Percentiles rank a stretch among this genome's conserved stretches.
phyloP scores from a whole-genome alignment of 169 alveolate genomes.

The Condylostoma magnum region DNA sequence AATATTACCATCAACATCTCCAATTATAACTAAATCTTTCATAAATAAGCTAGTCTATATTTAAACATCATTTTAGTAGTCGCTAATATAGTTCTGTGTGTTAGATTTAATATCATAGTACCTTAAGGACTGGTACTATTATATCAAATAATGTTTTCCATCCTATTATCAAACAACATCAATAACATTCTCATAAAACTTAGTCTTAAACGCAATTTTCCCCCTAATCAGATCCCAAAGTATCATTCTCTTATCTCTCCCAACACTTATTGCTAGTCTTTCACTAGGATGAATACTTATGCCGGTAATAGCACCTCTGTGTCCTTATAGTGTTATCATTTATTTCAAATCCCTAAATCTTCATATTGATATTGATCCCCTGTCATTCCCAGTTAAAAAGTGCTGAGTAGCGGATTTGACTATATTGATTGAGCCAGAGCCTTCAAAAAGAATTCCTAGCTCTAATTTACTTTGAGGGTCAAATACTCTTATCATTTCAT shows the following conservation, averaged over 20 bases:
- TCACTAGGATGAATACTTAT: constrained; percentile 5
- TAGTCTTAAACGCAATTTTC: background rate
- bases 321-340: constrained; percentile 19
- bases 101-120: too few relatives aligned
- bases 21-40: too few relatives aligned
- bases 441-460: constrained; percentile 15
- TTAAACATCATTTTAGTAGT: too few relatives aligned
- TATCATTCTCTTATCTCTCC: constrained; percentile 4
- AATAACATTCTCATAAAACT: too few relatives aligned
- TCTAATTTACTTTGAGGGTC: background rate
- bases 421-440: background rate
- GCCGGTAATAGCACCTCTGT: background rate
- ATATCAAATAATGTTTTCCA: too few relatives aligned
- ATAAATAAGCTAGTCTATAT: too few relatives aligned
- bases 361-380: constrained; percentile 16
- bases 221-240: constrained; percentile 20
- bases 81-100: too few relatives aligned
- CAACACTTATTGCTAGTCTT: background rate
- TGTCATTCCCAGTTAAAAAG: constrained; percentile 5
- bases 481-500: constrained; percentile 22
- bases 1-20: too few relatives aligned
- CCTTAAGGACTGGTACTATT: too few relatives aligned
- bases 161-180: too few relatives aligned
- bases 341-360: constrained; percentile 13
- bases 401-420: background rate